Evolutionary conservation across 2,329 filamentous ascomycete genomes (phyloP).

Genomic region (Fusarium metavorans): DNA sequence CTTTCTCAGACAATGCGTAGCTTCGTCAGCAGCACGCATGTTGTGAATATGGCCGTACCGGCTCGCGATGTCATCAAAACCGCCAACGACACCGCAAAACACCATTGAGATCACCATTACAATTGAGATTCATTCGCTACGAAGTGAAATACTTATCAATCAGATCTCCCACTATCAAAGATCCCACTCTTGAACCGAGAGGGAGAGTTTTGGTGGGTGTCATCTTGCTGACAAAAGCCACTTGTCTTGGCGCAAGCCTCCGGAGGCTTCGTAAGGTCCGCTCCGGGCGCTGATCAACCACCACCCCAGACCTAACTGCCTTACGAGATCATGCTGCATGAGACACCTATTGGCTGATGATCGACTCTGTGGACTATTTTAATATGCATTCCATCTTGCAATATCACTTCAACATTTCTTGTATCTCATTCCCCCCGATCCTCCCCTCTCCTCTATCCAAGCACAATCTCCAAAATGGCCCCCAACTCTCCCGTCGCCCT

Average conservation of each 20-base stretch:
- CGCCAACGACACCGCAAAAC: neutral
- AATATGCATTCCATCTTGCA: neutral
- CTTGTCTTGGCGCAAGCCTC: neutral
- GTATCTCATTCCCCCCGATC: neutral
- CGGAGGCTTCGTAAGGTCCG: conserved; percentile 19
- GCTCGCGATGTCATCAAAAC: neutral
- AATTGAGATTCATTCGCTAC: neutral
- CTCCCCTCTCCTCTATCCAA: neutral
- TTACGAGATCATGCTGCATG: neutral
- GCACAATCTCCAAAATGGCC: neutral
- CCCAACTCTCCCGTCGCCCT: conserved; percentile 28
- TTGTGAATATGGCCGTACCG: neutral
- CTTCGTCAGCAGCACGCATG: neutral
- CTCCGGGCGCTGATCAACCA: neutral
- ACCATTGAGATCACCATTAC: neutral
- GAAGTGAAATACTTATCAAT: neutral
- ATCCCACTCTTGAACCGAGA: neutral
- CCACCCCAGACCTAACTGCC: no score
- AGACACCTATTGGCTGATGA: neutral
- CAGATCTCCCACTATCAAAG: neutral
- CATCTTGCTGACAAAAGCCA: neutral
- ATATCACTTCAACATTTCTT: neutral
- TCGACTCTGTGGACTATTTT: neutral
- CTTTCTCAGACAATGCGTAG: neutral
- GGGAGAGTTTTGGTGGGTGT: neutral